Evolutionary conservation across 352 stramenopile species (phyloP), one percentile per base, ranked within the genome.

Genomic region (Phytophthora multivora): DNA sequence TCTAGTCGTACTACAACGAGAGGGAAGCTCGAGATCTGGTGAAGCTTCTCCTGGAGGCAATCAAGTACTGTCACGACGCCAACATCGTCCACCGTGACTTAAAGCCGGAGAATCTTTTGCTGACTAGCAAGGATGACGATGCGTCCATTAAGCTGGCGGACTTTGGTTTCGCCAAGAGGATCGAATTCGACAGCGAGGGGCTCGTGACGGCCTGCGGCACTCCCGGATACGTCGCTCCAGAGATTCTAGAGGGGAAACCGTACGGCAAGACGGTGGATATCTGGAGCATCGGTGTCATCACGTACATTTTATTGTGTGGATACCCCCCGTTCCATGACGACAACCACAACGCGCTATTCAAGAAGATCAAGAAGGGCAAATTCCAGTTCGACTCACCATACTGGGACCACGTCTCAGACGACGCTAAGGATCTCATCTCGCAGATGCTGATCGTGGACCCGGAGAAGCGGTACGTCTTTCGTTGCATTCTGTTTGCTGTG

Each of bases 351-450:
- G 85, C 90, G 40, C 85, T 98, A 15, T 99, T 98, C 71, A 89
- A 91, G 51, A 98, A 97, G 66, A 98, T 98, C 69, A 96, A 97
- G 69, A 89, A 84, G 48, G 95, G 92, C 49, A 90, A 96, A 57
- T 98, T 97, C 71, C 78, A 98, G 77, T 98, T 98, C 58, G 93
- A 98, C 59, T 89, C 91, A n/a, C 93, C 97, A 15, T 98, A 98
- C 74, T 98, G 95, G 95, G 86, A 94, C 66, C 80, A 96, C 60
- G 87, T 98, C 12, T 97, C 88, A 28, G 90, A 95, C 42, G 80
- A 97, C 47, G 96, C 92, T 42, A 98, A 98, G 71, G 93, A 98
- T 50, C 75, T 99, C 26, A 98, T 99, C 61, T 80, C 69, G n/a
- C 83, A 88, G 63, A 90, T 98, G 72, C 86, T 99, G 6, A 70